Evolutionary conservation across 2,329 filamentous ascomycete genomes (phyloP), one percentile per base, ranked within the genome.

Genomic region (Exophiala oligosperma): DNA sequence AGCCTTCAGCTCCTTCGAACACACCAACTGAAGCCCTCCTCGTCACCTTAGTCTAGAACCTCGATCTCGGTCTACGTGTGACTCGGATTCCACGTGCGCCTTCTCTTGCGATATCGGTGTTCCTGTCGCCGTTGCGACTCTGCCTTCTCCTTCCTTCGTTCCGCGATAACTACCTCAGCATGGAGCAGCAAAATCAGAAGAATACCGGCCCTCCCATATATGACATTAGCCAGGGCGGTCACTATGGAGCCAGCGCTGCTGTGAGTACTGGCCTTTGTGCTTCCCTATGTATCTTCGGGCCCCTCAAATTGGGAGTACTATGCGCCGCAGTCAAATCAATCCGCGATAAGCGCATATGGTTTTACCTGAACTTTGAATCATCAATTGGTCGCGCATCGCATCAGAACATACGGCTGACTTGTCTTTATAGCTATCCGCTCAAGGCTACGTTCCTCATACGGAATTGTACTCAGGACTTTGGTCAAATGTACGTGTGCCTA

Each of bases 401-500:
- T 43, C 21, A 17, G 40, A 23, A 43, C 14, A 4, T 17, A 17
- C 32, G 8, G 40, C 40, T 43, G 40, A 43, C 40, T 4, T 17
- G 4, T 2, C 6, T 17, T 23, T 17, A 11, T 74, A 94, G 90
- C 88, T 97, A 67, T 91, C 92, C 49, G 86, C 88, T 46, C 88
- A 91, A 77, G 92, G 92, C 57, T 94, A 91, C 74, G 91, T 91
- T 48, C 92, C 92, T n/a, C 88, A 86, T 61, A 81, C 91, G 47
- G 92, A 97, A 74, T 84, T 96, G 57, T 97, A 97, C 76, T 93
- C 91, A 1, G 92, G 92, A 14, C 88, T 91, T 62, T 97, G 93
- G 92, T 89, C 91, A 68, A 99, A 99, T 78, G 93, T 94, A 79
- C 71, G 85, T 77, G 35, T 43, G 6, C 38, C 24, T 32, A 24